Evolutionary conservation across 345 rosid species (phyloP), one percentile per base, ranked within the genome.

Genomic region (Lumnitzera littorea): DNA sequence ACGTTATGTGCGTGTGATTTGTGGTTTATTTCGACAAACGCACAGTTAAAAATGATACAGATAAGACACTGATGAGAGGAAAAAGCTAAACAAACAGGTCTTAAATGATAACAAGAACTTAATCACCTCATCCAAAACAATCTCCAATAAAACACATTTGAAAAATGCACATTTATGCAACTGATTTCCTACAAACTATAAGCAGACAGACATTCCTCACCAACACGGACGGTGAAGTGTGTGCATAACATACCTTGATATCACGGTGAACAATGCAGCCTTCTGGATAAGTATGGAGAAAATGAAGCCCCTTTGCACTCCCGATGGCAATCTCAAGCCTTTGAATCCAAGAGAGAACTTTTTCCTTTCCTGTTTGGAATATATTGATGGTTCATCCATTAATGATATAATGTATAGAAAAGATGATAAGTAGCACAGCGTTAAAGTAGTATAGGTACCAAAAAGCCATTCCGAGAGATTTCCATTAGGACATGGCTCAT

Each of bases 231-330:
- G 7, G 7, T 29, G 11, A 49, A 49, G 16, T 12, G 14, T 3
- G 3, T 49, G 12, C 54, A 51, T 53, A 36, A 60, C 46, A 5
- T 24, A 79, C 87, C 84, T 82, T 82, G 60, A 82, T 64, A 64
- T 82, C 84, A 0, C 84, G 72, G 55, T 79, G 87, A 65, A 79
- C 82, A 47, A 82, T 77, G 73, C 84, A 74, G 48, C 80, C 80
- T 67, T 76, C 74, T 14, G 80, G 62, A 50, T 70, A 71, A 55
- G 80, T 68, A 46, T 79, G 87, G 46, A 82, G 84, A 64, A 76
- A 79, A 63, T 49, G 43, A 61, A 82, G 87, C 17, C 74, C 84
- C 36, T 70, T 67, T 53, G 82, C 77, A 29, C 77, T 60, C 51
- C 59, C 82, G 14, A 79, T 69, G 3, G 87, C 80, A 53, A 79